phyloP scores from a whole-genome alignment of 139 green algal species.

The Edaphochlamys debaryana region DNA sequence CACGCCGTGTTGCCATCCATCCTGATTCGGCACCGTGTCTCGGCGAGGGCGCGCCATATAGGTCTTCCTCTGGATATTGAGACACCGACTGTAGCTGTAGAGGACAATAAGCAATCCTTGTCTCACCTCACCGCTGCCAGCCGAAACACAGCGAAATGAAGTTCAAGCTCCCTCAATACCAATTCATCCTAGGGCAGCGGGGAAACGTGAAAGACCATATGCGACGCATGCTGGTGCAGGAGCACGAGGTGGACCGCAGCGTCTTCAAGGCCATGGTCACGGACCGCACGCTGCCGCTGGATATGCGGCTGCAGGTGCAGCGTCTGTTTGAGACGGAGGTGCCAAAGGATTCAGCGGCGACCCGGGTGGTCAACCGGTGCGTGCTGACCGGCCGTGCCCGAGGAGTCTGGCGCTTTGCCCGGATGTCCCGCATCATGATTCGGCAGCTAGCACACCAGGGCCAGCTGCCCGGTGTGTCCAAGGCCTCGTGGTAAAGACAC shows the following conservation, averaged over 20 bases:
- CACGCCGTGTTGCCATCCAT: too few relatives aligned
- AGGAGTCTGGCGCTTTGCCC: constrained; percentile 52
- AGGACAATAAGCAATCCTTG: too few relatives aligned
- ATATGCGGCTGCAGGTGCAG: constrained; percentile 64
- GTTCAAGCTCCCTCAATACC: constrained; percentile 25
- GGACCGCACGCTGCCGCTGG: constrained; percentile 61
- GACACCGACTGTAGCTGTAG: too few relatives aligned
- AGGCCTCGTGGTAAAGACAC: constrained; percentile 56
- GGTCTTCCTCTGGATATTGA: too few relatives aligned
- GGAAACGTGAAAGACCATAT: constrained; percentile 57
- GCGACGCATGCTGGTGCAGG: constrained; percentile 48
- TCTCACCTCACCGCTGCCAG: too few relatives aligned
- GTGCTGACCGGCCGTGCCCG: constrained; percentile 59
- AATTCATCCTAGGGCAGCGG: not conserved
- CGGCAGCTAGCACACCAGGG: constrained; percentile 62
- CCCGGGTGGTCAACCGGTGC: constrained; percentile 64
- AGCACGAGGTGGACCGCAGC: constrained; percentile 63
- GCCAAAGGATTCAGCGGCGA: constrained; percentile 54
- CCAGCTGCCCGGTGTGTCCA: constrained; percentile 59
- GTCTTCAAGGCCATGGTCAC: constrained; percentile 65
- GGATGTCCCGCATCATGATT: constrained; percentile 69
- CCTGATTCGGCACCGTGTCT: too few relatives aligned
- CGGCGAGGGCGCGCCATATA: too few relatives aligned
- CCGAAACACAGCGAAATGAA: too few relatives aligned
- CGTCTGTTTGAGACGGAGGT: constrained; percentile 70